phyloP scores from a whole-genome alignment of 495 filamentous ascomycete genomes.

The Penicillium ochrochloron region DNA sequence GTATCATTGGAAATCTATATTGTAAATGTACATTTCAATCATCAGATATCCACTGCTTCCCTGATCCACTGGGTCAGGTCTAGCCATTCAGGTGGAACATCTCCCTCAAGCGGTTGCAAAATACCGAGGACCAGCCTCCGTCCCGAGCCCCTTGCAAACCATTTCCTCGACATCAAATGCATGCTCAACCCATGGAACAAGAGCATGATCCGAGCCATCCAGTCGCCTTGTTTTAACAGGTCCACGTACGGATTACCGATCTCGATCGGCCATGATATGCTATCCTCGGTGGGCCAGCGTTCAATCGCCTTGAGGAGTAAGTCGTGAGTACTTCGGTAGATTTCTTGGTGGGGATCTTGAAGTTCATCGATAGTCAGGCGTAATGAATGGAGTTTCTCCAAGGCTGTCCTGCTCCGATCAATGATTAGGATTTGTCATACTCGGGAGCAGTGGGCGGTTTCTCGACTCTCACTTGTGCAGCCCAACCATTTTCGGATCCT shows the following conservation, averaged over 20 bases:
- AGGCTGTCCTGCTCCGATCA: conserved; percentile 4
- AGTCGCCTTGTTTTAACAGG: conserved; percentile 16
- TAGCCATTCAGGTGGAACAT: conserved; percentile 15
- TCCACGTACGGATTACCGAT: conserved; percentile 14
- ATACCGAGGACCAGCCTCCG: conserved; percentile 15
- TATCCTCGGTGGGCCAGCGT: conserved; percentile 18
- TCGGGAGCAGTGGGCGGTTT: neutral
- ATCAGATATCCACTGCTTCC: conserved; percentile 15
- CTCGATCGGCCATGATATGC: conserved; percentile 12
- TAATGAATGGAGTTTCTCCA: conserved; percentile 16
- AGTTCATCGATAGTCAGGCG: conserved; percentile 9
- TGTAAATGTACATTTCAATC: neutral
- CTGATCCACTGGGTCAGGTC: conserved; percentile 15
- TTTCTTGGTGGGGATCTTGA: conserved; percentile 4
- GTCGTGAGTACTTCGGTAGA: conserved; percentile 18
- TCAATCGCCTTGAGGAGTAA: conserved; percentile 15
- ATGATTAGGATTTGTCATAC: neutral
- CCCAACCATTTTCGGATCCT: conserved; percentile 18
- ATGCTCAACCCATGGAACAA: conserved; percentile 19
- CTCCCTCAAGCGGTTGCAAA: conserved; percentile 10
- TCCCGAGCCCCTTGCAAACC: conserved; percentile 20
- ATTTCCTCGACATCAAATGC: conserved; percentile 21
- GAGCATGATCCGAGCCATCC: conserved; percentile 20
- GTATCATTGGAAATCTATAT: neutral
- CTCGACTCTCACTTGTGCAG: conserved; percentile 11